phyloP scores from a whole-genome alignment of 106 monocot species.

The Dendrobium huoshanense region DNA sequence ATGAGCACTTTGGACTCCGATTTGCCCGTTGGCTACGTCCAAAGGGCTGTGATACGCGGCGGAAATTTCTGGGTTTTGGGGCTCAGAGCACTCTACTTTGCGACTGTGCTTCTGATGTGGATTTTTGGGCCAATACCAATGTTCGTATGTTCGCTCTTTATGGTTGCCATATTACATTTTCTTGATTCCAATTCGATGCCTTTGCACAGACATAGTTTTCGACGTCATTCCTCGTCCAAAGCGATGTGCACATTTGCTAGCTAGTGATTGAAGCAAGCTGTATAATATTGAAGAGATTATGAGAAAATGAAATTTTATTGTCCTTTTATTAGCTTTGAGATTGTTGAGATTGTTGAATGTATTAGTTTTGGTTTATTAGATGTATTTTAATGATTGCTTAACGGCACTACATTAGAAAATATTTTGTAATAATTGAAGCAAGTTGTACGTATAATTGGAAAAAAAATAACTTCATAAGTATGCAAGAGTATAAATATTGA shows the following conservation, averaged over 20 bases:
- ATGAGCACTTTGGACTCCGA: conserved; percentile 59
- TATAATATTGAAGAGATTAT: no score
- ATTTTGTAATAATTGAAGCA: no score
- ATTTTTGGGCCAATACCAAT: conserved; percentile 79
- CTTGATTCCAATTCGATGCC: conserved; percentile 57
- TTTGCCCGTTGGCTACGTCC: conserved; percentile 57
- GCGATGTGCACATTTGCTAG: background rate
- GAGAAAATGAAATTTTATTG: no score
- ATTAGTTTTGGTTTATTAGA: no score
- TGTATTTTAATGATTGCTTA: no score
- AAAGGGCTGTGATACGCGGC: conserved; percentile 45
- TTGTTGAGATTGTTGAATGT: no score
- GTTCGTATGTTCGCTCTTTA: conserved; percentile 48
- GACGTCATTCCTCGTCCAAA: background rate
- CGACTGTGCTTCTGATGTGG: conserved; percentile 62
- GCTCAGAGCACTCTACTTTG: conserved; percentile 52
- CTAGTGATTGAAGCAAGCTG: no score
- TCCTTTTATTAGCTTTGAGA: no score
- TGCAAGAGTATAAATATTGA: no score
- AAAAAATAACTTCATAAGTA: no score
- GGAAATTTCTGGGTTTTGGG: conserved; percentile 68
- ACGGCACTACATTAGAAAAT: no score
- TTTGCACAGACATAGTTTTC: conserved; percentile 20
- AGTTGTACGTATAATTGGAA: no score
- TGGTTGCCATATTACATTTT: conserved; percentile 38